Conservation (phyloP, 75 land plant genomes). For the Isoetes taiwanensis region DNA sequence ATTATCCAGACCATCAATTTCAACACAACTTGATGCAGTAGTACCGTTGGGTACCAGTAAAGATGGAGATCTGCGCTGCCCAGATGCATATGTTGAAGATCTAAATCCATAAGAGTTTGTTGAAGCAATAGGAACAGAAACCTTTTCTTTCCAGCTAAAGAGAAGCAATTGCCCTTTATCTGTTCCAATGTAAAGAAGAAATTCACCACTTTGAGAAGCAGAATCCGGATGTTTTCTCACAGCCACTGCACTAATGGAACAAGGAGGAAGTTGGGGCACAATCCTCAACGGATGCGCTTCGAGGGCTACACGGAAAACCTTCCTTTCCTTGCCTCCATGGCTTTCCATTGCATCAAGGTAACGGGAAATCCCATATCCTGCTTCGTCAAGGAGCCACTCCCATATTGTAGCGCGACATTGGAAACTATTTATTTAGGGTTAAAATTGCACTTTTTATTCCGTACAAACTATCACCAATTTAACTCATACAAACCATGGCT, state of each 20-base stretch:
- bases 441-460: no score
- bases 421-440: no score
- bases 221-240: constrained; percentile 13
- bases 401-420: no score
- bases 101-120: neutral
- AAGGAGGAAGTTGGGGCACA: constrained; percentile 16
- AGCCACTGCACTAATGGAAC: constrained; percentile 31
- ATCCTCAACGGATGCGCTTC: constrained; percentile 20
- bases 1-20: no score
- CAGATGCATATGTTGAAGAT: neutral
- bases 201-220: constrained; percentile 15
- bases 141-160: constrained; percentile 3
- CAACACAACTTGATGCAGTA: neutral
- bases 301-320: constrained; percentile 17
- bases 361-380: no score
- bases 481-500: no score
- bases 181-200: constrained; percentile 54
- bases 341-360: no score
- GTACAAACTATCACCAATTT: no score
- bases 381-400: no score
- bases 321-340: constrained; percentile 9
- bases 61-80: neutral
- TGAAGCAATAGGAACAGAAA: neutral
- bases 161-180: constrained; percentile 33
- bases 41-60: neutral